Conservation (phyloP, 163 green algal genomes). For the Chloromonas sp. region DNA sequence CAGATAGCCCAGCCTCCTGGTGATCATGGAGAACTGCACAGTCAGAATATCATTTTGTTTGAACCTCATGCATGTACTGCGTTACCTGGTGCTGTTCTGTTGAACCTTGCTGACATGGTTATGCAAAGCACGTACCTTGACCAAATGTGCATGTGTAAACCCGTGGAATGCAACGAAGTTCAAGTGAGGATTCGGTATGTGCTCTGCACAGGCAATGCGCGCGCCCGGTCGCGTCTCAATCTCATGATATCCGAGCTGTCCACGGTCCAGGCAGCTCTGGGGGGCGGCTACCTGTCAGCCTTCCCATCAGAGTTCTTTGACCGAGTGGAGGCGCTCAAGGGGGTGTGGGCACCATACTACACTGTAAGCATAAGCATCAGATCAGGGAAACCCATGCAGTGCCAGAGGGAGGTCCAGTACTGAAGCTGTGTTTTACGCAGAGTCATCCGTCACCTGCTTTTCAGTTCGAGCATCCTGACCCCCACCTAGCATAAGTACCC, state of each 20-base stretch:
- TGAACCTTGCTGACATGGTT: neutral
- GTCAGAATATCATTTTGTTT: neutral
- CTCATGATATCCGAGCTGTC: conserved; percentile 37
- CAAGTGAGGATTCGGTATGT: neutral
- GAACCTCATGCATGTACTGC: neutral
- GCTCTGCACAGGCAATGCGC: conserved; percentile 1
- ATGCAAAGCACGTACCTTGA: neutral
- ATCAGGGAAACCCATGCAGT: no score
- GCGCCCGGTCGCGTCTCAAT: neutral
- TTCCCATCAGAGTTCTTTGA: conserved; percentile 72
- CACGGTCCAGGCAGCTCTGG: conserved; percentile 34
- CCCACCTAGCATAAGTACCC: no score
- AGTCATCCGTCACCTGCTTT: no score
- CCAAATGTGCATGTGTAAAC: neutral
- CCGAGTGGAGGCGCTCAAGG: conserved; percentile 54
- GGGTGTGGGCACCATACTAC: conserved; percentile 61
- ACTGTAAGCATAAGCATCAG: neutral
- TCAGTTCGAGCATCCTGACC: no score
- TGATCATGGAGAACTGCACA: no score
- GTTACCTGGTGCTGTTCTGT: neutral
- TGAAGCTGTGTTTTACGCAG: no score
- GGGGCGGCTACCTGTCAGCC: conserved; percentile 67
- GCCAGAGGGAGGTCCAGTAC: no score
- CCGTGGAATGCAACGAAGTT: neutral
- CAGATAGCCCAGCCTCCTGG: neutral